A percentile compares a stretch with the other conserved stretches of the same genome.
Conservation (phyloP, 2,329 filamentous ascomycete genomes). For the Pestalotiopsis sp. region DNA sequence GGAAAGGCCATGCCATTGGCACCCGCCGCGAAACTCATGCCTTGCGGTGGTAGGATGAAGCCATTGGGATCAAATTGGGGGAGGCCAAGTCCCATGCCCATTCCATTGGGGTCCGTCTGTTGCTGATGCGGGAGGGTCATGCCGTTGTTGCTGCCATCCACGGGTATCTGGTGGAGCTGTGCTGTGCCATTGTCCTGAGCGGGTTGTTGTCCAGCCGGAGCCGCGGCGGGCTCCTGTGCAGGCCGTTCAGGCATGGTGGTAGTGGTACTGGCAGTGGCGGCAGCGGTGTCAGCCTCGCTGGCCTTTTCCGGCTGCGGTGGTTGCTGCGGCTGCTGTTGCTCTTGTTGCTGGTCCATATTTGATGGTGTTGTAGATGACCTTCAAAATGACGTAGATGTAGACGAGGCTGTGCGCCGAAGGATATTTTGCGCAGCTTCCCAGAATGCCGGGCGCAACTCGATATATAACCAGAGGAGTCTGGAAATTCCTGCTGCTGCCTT, state of each 20-base stretch:
- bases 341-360: not conserved
- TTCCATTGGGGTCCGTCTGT: conserved; percentile 3
- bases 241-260: conserved; percentile 6
- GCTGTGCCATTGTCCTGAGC: not conserved
- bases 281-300: not conserved
- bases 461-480: not conserved
- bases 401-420: not conserved
- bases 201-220: not conserved
- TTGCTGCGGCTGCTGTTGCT: not conserved
- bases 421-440: not conserved
- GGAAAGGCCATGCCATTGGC: conserved; percentile 14
- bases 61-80: conserved; percentile 9
- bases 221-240: not conserved
- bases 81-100: conserved; percentile 4
- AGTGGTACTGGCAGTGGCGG: not conserved
- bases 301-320: not conserved
- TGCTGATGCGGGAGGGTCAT: conserved; percentile 2
- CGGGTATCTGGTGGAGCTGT: not conserved
- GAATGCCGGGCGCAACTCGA: not conserved
- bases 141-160: not conserved
- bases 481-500: not conserved
- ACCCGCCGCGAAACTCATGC: conserved; percentile 1
- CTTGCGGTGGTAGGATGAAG: conserved; percentile 11
- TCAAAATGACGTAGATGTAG: not conserved
- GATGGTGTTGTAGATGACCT: not conserved